Percentiles rank a stretch among this genome's conserved stretches.
Conservation (phyloP, 345 rosid genomes). For the Crucihimalaya himalaica region DNA sequence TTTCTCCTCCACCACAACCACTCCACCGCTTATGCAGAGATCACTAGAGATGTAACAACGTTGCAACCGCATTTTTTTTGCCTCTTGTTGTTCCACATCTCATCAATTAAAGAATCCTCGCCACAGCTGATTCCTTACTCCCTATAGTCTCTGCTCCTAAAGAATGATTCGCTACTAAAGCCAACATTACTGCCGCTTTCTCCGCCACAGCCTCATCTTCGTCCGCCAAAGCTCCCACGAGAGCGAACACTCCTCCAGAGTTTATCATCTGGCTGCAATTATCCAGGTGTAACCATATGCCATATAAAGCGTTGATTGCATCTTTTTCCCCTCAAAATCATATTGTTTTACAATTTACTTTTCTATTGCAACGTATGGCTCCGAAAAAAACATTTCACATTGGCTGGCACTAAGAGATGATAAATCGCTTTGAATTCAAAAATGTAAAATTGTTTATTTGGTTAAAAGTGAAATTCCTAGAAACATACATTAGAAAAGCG, state of each 20-base stretch:
- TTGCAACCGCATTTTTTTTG: conserved; percentile 84
- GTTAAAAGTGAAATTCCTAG: conserved; percentile 34
- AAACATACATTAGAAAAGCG: conserved; percentile 33
- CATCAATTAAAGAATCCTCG: conserved; percentile 51
- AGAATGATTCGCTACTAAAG: conserved; percentile 55
- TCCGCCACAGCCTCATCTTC: conserved; percentile 66
- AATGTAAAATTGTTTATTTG: conserved; percentile 30
- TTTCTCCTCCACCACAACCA: conserved; percentile 62
- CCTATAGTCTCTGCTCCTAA: conserved; percentile 69
- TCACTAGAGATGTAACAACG: conserved; percentile 77
- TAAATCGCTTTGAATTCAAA: conserved; percentile 13
- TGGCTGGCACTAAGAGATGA: not conserved
- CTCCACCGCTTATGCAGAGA: conserved; percentile 72
- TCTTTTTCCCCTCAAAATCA: conserved; percentile 87
- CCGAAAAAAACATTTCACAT: not conserved
- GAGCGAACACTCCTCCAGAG: conserved; percentile 54
- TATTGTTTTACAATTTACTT: no score
- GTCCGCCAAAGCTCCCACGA: conserved; percentile 60
- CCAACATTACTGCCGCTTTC: conserved; percentile 73
- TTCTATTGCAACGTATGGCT: not conserved
- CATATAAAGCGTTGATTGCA: conserved; percentile 63
- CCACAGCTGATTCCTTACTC: conserved; percentile 61
- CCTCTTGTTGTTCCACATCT: conserved; percentile 83
- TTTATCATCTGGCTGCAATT: conserved; percentile 64
- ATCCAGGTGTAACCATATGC: conserved; percentile 67